phyloP scores from a whole-genome alignment of 305 asterid species.

The Plantago lanceolata region DNA sequence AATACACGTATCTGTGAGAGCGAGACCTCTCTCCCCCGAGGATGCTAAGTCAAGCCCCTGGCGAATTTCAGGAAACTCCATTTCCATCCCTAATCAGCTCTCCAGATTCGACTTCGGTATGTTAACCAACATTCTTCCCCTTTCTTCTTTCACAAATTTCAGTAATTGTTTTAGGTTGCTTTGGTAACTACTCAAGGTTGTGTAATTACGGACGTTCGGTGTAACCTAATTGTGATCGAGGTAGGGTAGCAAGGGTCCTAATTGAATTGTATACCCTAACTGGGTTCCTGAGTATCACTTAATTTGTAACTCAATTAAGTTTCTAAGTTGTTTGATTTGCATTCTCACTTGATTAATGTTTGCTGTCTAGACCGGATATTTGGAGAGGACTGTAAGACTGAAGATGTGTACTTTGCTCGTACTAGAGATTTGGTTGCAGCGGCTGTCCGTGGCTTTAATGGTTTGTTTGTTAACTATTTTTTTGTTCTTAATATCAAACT shows the following conservation, averaged over 20 bases:
- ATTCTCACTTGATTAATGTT: neutral
- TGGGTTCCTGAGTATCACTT: too few relatives aligned
- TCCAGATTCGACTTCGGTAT: slow-evolving; percentile 84
- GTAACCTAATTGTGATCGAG: too few relatives aligned
- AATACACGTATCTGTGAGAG: slow-evolving; percentile 77
- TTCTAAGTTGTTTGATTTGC: too few relatives aligned
- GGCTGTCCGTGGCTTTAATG: slow-evolving; percentile 77
- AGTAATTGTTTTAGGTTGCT: neutral
- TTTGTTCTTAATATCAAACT: neutral
- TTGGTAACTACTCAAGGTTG: too few relatives aligned
- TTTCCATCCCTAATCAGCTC: slow-evolving; percentile 55
- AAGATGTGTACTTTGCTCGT: slow-evolving; percentile 60
- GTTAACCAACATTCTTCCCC: neutral
- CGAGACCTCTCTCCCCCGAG: slow-evolving; percentile 68
- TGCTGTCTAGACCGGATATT: slow-evolving; percentile 48
- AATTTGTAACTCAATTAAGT: neutral
- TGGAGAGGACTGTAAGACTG: slow-evolving; percentile 59
- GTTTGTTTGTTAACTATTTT: slow-evolving; percentile 28
- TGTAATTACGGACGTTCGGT: too few relatives aligned
- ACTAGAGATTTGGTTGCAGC: slow-evolving; percentile 67
- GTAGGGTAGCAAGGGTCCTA: too few relatives aligned
- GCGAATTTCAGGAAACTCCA: slow-evolving; percentile 64
- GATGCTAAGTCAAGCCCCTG: slow-evolving; percentile 78
- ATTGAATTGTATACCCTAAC: too few relatives aligned
- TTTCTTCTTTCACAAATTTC: neutral